Evolutionary conservation across 192 early-diverging fungal genomes (phyloP), one percentile per base, ranked within the genome.

Genomic region (Entomortierella beljakovae): DNA sequence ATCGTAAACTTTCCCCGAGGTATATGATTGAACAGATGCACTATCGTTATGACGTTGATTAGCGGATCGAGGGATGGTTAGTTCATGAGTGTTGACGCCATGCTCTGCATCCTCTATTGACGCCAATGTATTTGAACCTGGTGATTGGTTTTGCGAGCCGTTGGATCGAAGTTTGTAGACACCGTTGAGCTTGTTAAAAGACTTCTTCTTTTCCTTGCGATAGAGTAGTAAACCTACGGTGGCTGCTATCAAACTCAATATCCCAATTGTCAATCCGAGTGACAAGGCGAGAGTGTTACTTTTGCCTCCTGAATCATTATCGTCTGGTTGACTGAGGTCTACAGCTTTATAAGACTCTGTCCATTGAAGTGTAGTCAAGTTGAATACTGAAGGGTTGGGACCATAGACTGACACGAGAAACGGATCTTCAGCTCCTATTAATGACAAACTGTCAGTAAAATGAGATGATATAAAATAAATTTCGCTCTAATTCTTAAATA

Each of bases 191-290:
- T 31, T 43, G 11, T 57, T 57, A 23, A 8, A 28, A 32, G 65
- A 38, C 26, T 68, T 68, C 25, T 68, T 68, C 43, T 55, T 57
- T 29, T 68, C 65, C 8, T 43, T 40, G 7, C 58, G 43, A 31
- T 70, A 70, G 6, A 70, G 51, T 25, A 70, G 18, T 20, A 70
- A 22, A 4, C 68, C 58, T 0, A 11, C 49, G 6, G 8, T 10
- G n/a, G 53, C 20, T 1, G 58, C 51, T 8, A 26, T 49, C 16
- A 70, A 6, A 0, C 50, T 49, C 4, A 43, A 31, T 1, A 20
- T 50, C 5, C 58, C 49, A 26, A 70, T 68, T 7, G 46, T 28
- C 23, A 68, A 33, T 15, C 46, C 66, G 9, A 61, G 46, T 3
- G 26, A 33, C 28, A 70, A 37, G 1, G 50, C 58, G 42, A 70